Evolutionary conservation across 495 filamentous ascomycete species (phyloP), one percentile per base, ranked within the genome.

Genomic region (Daldinia bambusicola): DNA sequence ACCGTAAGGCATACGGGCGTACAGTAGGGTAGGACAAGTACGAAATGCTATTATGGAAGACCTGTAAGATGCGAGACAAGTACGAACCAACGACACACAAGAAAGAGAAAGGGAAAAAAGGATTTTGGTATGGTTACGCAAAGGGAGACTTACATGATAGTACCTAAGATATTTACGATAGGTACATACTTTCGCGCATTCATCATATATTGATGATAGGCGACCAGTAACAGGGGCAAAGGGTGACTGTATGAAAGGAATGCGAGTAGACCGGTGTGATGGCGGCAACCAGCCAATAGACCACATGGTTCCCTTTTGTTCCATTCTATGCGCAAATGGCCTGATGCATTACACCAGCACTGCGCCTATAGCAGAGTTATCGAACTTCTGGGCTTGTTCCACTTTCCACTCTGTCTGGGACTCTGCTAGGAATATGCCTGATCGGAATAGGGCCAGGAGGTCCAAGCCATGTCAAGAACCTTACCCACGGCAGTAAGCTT

Each of bases 221-320:
- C 50, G 36, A 63, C 55, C 48, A 48, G 38, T 55, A 52, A 30
- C 13, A 48, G 16, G 55, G 67, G 52, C n/a, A 16, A 22, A 48
- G 16, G 16, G 6, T 48, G 8, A 18, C 4, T n/a, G 16, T 48
- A 6, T 50, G 43, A 7, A 13, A 62, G 30, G 50, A 9, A 53
- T 56, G 5, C 34, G 26, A 51, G 26, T 55, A 50, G 40, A 65
- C 69, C 69, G 69, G 69, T 72, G 69, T 72, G 64, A 61, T 65
- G 61, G 61, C 70, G 65, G 51, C 65, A 72, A 64, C 53, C 60
- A 61, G 60, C 50, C 67, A 72, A 61, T 66, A 8, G 64, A 57
- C 61, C 55, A 63, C 48, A 63, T 56, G 59, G 63, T 26, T 56
- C 56, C 30, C 57, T 58, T 63, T 36, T 43, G 63, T 59, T 52